Conservation (phyloP, 2,329 filamentous ascomycete genomes). For the Aspergillus novoparasiticus region DNA sequence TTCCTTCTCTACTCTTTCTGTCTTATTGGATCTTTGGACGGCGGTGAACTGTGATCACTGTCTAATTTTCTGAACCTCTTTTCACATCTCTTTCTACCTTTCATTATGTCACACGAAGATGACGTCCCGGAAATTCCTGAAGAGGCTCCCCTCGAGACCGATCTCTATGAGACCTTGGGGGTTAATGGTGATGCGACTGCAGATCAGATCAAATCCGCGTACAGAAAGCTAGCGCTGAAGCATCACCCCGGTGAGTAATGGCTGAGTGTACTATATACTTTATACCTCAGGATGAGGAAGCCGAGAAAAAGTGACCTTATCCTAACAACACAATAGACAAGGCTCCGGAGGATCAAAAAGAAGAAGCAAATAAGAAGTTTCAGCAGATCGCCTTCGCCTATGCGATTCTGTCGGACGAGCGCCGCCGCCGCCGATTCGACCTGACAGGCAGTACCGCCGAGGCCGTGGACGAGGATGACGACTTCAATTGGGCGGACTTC, state of each 20-base stretch:
- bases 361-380: slow-evolving; percentile 76
- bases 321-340: slow-evolving; percentile 63
- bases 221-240: slow-evolving; percentile 85
- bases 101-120: slow-evolving; percentile 9
- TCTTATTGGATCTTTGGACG: background rate
- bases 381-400: slow-evolving; percentile 93
- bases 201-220: slow-evolving; percentile 84
- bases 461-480: slow-evolving; percentile 68
- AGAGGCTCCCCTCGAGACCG: slow-evolving; percentile 28
- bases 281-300: background rate
- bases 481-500: slow-evolving; percentile 89
- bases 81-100: background rate
- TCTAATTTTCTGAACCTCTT: background rate
- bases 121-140: slow-evolving; percentile 10
- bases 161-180: slow-evolving; percentile 77
- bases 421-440: slow-evolving; percentile 83
- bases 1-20: background rate
- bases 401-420: slow-evolving; percentile 82
- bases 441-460: slow-evolving; percentile 86
- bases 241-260: slow-evolving; percentile 73
- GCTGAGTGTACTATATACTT: background rate
- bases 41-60: background rate
- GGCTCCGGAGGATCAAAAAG: slow-evolving; percentile 66
- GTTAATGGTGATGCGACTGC: slow-evolving; percentile 71
- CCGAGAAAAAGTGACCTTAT: background rate